Conservation (phyloP, 768 basidiomycete species). For the Porphyrellus cyaneotinctus region DNA sequence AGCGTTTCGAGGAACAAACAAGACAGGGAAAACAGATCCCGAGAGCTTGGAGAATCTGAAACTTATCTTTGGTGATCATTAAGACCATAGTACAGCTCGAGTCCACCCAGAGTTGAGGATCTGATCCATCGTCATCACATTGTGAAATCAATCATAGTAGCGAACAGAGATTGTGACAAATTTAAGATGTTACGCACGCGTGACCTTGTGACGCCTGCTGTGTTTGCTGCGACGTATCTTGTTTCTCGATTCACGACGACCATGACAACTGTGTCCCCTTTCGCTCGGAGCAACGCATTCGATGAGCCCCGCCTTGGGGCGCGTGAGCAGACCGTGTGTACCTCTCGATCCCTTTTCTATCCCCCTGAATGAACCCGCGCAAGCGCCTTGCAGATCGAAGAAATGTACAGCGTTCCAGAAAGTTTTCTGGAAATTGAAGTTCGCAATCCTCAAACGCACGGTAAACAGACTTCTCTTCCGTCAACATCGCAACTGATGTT, state of each 20-base stretch:
- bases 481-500: background rate
- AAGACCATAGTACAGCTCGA: background rate
- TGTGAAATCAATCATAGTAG: no score
- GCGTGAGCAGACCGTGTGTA: constrained; percentile 55
- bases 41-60: constrained; percentile 81
- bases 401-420: constrained; percentile 98
- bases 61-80: constrained; percentile 22
- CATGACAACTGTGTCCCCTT: constrained; percentile 46
- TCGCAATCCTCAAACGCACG: constrained; percentile 94
- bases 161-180: no score
- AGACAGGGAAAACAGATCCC: constrained; percentile 46
- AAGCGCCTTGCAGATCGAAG: constrained; percentile 69
- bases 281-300: constrained; percentile 56
- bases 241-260: constrained; percentile 22
- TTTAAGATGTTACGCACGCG: constrained; percentile 6
- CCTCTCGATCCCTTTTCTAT: constrained; percentile 1
- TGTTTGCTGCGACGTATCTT: constrained; percentile 17
- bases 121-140: no score
- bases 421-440: constrained; percentile 98
- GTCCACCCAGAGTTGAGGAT: no score
- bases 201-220: constrained; percentile 26
- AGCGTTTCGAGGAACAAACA: constrained; percentile 62
- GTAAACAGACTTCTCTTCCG: constrained; percentile 34
- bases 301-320: constrained; percentile 48
- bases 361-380: constrained; percentile 31